Evolutionary conservation across 2,329 filamentous ascomycete species (phyloP), one percentile per base, ranked within the genome.

Genomic region (Aureobasidium subglaciale): DNA sequence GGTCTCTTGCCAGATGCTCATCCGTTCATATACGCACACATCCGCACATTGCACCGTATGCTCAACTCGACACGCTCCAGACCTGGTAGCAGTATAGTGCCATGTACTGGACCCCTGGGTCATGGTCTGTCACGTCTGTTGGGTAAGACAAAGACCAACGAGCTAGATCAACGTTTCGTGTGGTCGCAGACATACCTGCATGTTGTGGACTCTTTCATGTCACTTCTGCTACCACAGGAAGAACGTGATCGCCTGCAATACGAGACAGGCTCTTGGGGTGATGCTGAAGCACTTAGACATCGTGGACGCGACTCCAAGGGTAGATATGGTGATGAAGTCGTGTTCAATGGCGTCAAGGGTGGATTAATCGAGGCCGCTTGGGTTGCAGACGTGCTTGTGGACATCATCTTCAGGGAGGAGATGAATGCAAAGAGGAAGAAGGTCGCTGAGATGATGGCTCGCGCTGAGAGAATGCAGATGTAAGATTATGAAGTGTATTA

Each of bases 1-100:
- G 67, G 68, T 52, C 64, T 70, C 25, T 60, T 70, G 11, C 58
- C 62, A 9, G 56, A 62, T 8, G 32, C 50, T 1, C 64, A 65
- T 41, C 68, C 68, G 2, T 70, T 68, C 65, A 68, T 66, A 6
- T 62, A 70, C 58, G 49, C 59, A 10, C 68, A 70, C 57, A 67
- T 69, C 58, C 67, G 68, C 24, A 70, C 68, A 2, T 59, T 70
- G 6, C 68, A 70, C 53, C 66, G 68, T 32, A 66, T 70, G 63
- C 63, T 65, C 45, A 68, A 69, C 60, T 69, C 67, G 1, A 58
- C 59, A 29, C 61, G 58, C 25, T 55, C 60, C 16, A 62, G 63
- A 10, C 25, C 54, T 13, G 63, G 67, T 42, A 62, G 25, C 24
- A 57, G 60, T 25, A 60, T 70, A 8, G 62, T 70, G n/a, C 67